Base-by-base conservation (phyloP, 257 asterid genomes). In the Nicotiana paniculata region DNA sequence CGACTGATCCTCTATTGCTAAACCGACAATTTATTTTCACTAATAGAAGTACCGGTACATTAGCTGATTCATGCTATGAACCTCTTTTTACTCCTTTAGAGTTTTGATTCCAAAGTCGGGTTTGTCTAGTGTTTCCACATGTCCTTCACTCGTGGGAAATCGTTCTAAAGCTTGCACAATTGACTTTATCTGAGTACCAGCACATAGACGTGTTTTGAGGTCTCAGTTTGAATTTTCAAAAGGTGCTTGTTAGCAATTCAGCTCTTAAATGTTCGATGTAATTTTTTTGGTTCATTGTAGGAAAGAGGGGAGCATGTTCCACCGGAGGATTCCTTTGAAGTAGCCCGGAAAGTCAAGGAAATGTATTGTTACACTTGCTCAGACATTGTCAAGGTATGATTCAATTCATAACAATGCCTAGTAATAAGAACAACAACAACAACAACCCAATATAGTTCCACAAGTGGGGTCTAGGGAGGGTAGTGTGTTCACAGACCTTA, bases 301-400 rank as follows among this genome's bases (percentile, higher is more conserved):
- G 98, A 96, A 94, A 94, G 99, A 86, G 98, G 96, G 81, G 99
- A 96, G 92, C 90, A 89, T 63, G 86, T 96, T 87, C 98, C 99
- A 77, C 95, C 97, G 7, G 98, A 96, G 88, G 97, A 96, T 70
- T 93, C 97, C 85, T 87, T 96, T 84, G 99, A 94, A 70, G 97
- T 94, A 62, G 94, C 97, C 68, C 89, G 93, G 82, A 92, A 91
- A 90, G 97, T 96, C 86, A 96, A 94, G 91, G 99, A 96, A 86
- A 90, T 86, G 92, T 90, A 96, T 86, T 93, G 99, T 90, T 96
- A 96, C 88, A 96, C 99, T 80, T 94, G 95, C 85, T 96, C 99
- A 37, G 99, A 96, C 92, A 88, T 96, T 66, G 97, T 96, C 85
- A 96, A 96, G 99, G 98, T 96, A 90, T 86, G 63, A 28, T 26